A percentile compares a stretch with the other conserved stretches of the same genome.
phyloP scores from a whole-genome alignment of 148 eudicot species.

The Linanthus parryae region DNA sequence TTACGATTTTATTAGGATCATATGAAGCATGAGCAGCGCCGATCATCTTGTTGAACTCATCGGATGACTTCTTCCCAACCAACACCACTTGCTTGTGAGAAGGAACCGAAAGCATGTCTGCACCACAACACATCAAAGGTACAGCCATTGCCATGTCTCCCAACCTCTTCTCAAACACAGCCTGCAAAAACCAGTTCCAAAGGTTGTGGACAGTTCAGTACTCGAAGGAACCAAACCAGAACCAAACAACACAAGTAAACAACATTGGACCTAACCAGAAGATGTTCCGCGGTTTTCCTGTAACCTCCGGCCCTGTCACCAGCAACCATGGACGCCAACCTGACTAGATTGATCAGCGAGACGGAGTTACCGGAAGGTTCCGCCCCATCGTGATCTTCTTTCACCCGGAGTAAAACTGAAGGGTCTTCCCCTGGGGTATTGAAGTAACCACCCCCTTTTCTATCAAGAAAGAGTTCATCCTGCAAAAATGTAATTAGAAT shows the following conservation, averaged over 20 bases:
- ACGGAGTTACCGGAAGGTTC: slow-evolving; percentile 98
- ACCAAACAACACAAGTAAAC: not conserved
- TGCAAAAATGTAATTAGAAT: slow-evolving; percentile 16
- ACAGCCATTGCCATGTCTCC: slow-evolving; percentile 76
- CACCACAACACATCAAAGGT: slow-evolving; percentile 95
- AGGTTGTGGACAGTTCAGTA: slow-evolving; percentile 1
- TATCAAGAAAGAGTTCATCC: slow-evolving; percentile 91
- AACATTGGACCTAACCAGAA: slow-evolving; percentile 47
- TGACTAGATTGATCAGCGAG: slow-evolving; percentile 67
- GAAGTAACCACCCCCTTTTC: slow-evolving; percentile 83
- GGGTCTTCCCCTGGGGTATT: slow-evolving; percentile 92
- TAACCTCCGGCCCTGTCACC: slow-evolving; percentile 43
- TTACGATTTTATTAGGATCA: slow-evolving; percentile 68
- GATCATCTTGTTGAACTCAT: slow-evolving; percentile 52
- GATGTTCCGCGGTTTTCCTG: slow-evolving; percentile 54
- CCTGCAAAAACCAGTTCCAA: slow-evolving; percentile 32
- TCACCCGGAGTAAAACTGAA: slow-evolving; percentile 83
- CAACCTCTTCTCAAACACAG: slow-evolving; percentile 65
- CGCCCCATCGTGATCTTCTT: slow-evolving; percentile 97
- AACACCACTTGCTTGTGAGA: slow-evolving; percentile 76
- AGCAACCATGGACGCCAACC: slow-evolving; percentile 54
- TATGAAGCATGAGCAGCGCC: slow-evolving; percentile 63
- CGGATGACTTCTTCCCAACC: slow-evolving; percentile 50
- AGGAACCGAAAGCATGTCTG: slow-evolving; percentile 72
- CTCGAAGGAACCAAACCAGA: not conserved